Percentiles rank a stretch among this genome's conserved stretches.
phyloP scores from a whole-genome alignment of 106 monocot genomes.

The Gastrodia elata region DNA sequence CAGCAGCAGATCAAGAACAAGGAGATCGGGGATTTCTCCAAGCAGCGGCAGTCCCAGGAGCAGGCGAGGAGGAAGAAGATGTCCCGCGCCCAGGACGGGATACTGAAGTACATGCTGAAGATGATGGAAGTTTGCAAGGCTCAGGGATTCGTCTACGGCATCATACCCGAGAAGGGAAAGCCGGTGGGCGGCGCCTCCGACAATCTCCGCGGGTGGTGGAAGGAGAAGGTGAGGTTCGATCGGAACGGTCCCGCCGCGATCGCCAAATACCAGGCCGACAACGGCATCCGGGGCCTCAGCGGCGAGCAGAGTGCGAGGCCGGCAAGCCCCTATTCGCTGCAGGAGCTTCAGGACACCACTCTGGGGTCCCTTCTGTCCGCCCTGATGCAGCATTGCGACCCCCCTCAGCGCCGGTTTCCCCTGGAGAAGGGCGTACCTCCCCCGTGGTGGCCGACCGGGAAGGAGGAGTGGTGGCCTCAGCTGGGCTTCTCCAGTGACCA shows the following conservation, averaged over 20 bases:
- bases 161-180: constrained; percentile 27
- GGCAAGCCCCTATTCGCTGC: constrained; percentile 12
- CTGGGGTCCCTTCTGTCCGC: constrained; percentile 19
- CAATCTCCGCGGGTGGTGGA: constrained; percentile 26
- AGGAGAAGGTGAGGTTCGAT: constrained; percentile 21
- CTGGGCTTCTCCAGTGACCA: constrained; percentile 14
- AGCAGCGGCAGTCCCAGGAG: constrained; percentile 17
- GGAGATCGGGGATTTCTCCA: constrained; percentile 1
- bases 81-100: constrained; percentile 25
- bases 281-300: constrained; percentile 6
- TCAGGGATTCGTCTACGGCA: constrained; percentile 22
- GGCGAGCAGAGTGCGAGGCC: constrained; percentile 13
- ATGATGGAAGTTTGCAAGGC: constrained; percentile 30
- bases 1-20: constrained; percentile 2
- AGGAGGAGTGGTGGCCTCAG: constrained; percentile 16
- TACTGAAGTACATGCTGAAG: constrained; percentile 29
- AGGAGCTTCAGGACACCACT: constrained; percentile 23
- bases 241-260: constrained; percentile 18
- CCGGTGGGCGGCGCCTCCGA: constrained; percentile 18
- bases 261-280: constrained; percentile 16
- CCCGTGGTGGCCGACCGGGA: constrained; percentile 21
- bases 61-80: constrained; percentile 23
- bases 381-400: constrained; percentile 27
- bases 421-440: constrained; percentile 23
- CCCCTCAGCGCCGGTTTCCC: constrained; percentile 19